A percentile compares a stretch with the other conserved stretches of the same genome.
Conservation (phyloP, 2,329 filamentous ascomycete species). For the Colletotrichum horii region DNA sequence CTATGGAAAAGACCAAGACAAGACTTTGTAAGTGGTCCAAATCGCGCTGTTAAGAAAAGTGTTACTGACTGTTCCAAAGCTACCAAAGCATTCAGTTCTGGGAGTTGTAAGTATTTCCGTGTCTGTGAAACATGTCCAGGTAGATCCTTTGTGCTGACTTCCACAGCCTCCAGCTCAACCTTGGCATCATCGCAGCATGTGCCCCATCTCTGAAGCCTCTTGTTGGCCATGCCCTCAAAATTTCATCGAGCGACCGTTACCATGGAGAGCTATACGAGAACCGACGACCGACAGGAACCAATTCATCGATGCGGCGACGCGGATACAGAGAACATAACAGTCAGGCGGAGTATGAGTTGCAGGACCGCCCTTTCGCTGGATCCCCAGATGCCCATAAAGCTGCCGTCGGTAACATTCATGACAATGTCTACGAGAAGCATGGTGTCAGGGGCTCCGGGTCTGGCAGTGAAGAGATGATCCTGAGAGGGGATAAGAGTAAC, state of each 20-base stretch:
- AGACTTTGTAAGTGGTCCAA: background rate
- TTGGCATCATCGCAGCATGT: background rate
- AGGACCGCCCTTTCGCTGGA: background rate
- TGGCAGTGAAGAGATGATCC: conserved; percentile 6
- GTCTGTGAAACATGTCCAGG: background rate
- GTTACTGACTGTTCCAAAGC: background rate
- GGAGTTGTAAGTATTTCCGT: background rate
- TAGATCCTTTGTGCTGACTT: conserved; percentile 36
- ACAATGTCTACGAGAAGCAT: background rate
- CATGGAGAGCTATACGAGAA: conserved; percentile 1
- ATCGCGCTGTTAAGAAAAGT: background rate
- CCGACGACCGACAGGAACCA: background rate
- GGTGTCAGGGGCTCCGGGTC: background rate
- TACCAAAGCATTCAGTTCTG: background rate
- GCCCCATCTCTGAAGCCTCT: conserved; percentile 41
- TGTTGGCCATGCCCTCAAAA: conserved; percentile 31
- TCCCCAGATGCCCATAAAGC: background rate
- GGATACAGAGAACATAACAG: background rate
- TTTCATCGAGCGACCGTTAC: conserved; percentile 22
- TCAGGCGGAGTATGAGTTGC: background rate
- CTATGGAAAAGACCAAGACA: background rate
- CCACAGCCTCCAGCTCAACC: background rate
- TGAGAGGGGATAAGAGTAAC: background rate
- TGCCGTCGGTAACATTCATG: background rate
- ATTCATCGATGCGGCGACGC: background rate